A percentile compares a stretch with the other conserved stretches of the same genome.
Evolutionary conservation across 441 rosid species (phyloP).

Genomic region (Corymbia calophylla): DNA sequence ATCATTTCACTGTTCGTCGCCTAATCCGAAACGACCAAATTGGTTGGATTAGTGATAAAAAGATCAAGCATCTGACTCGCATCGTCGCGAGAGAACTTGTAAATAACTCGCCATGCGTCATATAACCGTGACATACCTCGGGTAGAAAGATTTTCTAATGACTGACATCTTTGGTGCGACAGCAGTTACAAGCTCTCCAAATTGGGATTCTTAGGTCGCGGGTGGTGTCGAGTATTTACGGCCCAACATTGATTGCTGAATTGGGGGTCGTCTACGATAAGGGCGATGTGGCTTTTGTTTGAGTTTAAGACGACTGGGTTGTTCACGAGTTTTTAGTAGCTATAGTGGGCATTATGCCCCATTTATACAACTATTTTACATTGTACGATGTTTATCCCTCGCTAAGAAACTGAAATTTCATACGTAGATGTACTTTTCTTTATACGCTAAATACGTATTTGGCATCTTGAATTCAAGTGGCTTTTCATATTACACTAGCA

Average conservation of each 20-base stretch:
- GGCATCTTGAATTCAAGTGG: not conserved
- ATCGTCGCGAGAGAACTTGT: rapidly evolving
- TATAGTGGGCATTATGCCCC: not conserved
- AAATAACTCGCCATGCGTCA: rapidly evolving
- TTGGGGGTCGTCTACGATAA: not conserved
- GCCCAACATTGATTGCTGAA: not conserved
- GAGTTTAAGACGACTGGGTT: not conserved
- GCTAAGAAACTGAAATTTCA: not conserved
- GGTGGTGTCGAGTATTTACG: not conserved
- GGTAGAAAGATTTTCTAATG: not conserved
- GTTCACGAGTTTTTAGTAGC: not conserved
- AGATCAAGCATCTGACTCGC: too few species aligned
- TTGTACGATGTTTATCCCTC: not conserved
- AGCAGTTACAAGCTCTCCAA: not conserved
- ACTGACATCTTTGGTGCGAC: rapidly evolving
- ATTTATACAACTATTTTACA: too few species aligned
- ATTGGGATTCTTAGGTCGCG: not conserved
- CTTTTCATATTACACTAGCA: not conserved
- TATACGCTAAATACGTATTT: not conserved
- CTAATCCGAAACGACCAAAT: not conserved
- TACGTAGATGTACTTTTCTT: not conserved
- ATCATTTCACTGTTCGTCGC: not conserved
- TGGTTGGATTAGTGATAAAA: not conserved
- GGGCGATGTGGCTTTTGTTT: not conserved
- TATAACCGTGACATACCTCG: not conserved